Base-by-base conservation (phyloP, 2,329 filamentous ascomycete genomes). In the Nemania sp. region DNA sequence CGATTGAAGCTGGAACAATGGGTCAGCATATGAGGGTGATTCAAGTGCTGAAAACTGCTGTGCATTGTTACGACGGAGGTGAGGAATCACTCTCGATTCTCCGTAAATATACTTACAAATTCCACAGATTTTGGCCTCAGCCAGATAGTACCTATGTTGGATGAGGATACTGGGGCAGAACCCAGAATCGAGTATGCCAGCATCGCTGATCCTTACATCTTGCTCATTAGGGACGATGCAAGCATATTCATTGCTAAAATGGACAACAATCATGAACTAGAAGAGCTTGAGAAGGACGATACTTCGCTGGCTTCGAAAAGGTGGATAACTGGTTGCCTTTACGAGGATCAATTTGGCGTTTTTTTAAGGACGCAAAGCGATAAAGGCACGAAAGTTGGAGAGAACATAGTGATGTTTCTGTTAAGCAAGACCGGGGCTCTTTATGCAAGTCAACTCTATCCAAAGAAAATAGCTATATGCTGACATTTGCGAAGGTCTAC, bases 31-130 rank as follows among this genome's bases (percentile, higher is more conserved):
- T 85, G 72, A 87, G 92, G 60, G 88, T 98, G 35, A 88, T 98
- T 15, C 95, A 98, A 72, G 89, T 97, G 2, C 81, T 97, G 54
- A 90, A 89, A 65, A 91, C 88, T 1, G 94, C 98, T 71, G 87
- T 98, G 21, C 85, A 94, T 60, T 94, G 90, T 63, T 99, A 97
- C 69, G 93, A 98, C 74, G 89, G 89, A 75, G 89, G 91, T 94
- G 76, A 82, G 88, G 81, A 46, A 48, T 56, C 37, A 37, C 15
- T 5, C 25, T 21, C 3, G 7, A 13, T 6, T 29, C 10, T 18
- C 20, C 15, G 34, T 20, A 17, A 34, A 49, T 3, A 52, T 58
- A 37, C 59, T 67, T 43, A 62, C 58, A 32, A 60, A 45, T 13
- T 68, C 7, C n/a, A 1, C 70, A 92, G 91, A 96, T 74, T 84